Evolutionary conservation across 306 rosid genomes (phyloP).

Genomic region (Cucurbita maxima): DNA sequence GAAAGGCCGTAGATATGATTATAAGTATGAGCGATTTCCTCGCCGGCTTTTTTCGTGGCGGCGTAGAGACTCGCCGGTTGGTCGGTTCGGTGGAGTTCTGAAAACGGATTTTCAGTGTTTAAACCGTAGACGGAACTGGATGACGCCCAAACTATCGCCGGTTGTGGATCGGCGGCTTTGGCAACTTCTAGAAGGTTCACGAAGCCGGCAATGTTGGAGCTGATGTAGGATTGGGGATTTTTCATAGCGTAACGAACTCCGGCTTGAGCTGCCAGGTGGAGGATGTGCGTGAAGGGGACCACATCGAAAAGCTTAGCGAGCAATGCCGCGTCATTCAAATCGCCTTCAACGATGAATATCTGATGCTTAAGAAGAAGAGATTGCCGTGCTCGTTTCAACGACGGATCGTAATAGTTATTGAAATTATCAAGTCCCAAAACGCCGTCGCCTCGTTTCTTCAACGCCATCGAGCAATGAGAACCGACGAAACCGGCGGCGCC

Average conservation of each 20-base stretch:
- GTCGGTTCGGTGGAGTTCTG: constrained; percentile 60
- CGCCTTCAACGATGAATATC: constrained; percentile 57
- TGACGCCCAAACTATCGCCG: constrained; percentile 77
- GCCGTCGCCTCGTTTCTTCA: constrained; percentile 85
- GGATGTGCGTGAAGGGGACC: constrained; percentile 68
- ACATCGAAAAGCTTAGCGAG: constrained; percentile 67
- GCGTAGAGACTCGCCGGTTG: constrained; percentile 89
- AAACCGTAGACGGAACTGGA: constrained; percentile 81
- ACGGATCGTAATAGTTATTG: constrained; percentile 76
- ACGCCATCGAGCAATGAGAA: constrained; percentile 54
- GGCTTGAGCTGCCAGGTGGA: constrained; percentile 84
- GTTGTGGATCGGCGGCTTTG: constrained; percentile 60
- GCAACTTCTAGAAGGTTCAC: constrained; percentile 69
- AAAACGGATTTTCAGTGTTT: constrained; percentile 61
- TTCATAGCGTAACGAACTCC: constrained; percentile 95
- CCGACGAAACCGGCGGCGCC: constrained; percentile 88
- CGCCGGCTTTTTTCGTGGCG: constrained; percentile 84
- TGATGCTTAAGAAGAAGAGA: constrained; percentile 34
- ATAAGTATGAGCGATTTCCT: constrained; percentile 76
- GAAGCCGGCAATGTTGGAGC: constrained; percentile 78
- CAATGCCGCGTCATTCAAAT: constrained; percentile 58
- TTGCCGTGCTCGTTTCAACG: constrained; percentile 59
- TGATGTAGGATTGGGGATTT: constrained; percentile 67
- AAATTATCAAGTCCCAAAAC: constrained; percentile 76
- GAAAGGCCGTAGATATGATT: constrained; percentile 77